A percentile compares a stretch with the other conserved stretches of the same genome.
These are phyloP conservation scores for Fusarium anthophilum DNA, from an alignment of 2,329 filamentous ascomycete species.

Conservation along the genomic window DNA sequence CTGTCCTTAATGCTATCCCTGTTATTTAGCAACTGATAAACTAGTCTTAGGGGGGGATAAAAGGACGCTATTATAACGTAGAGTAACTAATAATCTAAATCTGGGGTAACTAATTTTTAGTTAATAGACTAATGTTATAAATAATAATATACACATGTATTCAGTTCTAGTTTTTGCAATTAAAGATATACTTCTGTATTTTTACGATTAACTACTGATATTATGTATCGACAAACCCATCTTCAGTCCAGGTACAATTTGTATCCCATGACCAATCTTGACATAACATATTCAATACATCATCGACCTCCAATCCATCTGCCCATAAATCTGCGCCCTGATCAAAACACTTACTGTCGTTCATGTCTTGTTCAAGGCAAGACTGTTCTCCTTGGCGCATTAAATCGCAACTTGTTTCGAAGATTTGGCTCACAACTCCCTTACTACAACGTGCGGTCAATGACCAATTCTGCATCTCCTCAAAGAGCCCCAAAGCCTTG, in stretches of 20 bases:
- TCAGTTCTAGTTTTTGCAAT: too few relatives aligned
- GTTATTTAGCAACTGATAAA: too few relatives aligned
- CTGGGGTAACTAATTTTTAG: too few relatives aligned
- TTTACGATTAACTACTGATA: not conserved
- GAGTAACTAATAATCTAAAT: too few relatives aligned
- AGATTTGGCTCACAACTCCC: not conserved
- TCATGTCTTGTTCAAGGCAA: not conserved
- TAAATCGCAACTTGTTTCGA: not conserved
- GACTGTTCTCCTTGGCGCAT: not conserved
- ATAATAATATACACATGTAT: too few relatives aligned
- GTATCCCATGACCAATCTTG: not conserved
- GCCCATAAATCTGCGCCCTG: not conserved
- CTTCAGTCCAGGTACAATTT: not conserved
- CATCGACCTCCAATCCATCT: not conserved
- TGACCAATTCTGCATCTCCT: slow-evolving; percentile 1
- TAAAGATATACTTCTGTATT: not conserved
- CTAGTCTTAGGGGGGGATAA: too few relatives aligned
- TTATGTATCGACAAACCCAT: not conserved
- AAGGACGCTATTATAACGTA: too few relatives aligned
- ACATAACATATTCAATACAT: slow-evolving; percentile 1
- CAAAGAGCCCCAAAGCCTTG: not conserved
- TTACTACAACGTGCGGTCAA: not conserved
- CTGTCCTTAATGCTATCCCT: too few relatives aligned
- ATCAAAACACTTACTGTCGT: not conserved
- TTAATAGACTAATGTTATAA: too few relatives aligned